Conservation (phyloP, 306 rosid species). For the Ochetophila trinervis region DNA sequence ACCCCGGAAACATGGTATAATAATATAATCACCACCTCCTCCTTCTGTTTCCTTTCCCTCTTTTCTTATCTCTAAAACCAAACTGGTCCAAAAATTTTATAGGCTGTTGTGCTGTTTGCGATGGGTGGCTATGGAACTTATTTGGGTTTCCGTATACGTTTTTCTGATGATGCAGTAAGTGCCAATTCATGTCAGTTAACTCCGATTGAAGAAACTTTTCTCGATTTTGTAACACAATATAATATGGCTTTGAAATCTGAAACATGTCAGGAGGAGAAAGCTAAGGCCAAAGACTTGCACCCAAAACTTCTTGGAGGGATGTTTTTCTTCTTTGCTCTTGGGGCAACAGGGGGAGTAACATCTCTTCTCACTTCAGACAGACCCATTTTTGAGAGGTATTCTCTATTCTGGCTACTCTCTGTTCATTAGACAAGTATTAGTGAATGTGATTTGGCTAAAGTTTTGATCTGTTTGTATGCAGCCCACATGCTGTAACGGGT, state of each 20-base stretch:
- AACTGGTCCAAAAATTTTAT: neutral
- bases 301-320: constrained; percentile 92
- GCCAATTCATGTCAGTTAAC: neutral
- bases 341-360: constrained; percentile 90
- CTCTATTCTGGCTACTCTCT: too few species aligned
- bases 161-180: constrained; percentile 63
- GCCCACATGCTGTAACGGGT: constrained; percentile 93
- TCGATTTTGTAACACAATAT: too few species aligned
- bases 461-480: constrained; percentile 23
- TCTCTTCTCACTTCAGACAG: constrained; percentile 83
- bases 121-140: constrained; percentile 99
- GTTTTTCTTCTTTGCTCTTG: constrained; percentile 91
- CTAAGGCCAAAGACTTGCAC: constrained; percentile 87
- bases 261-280: constrained; percentile 68
- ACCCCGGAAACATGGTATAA: constrained; percentile 81
- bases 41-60: neutral
- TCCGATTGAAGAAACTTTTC: too few species aligned
- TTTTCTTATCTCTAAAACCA: neutral
- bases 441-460: neutral
- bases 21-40: neutral
- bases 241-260: neutral
- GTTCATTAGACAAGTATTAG: too few species aligned
- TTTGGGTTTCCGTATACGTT: constrained; percentile 79
- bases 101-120: constrained; percentile 95
- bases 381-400: constrained; percentile 80